phyloP scores from a whole-genome alignment of 352 stramenopile species.

The Globisporangium irregulare region DNA sequence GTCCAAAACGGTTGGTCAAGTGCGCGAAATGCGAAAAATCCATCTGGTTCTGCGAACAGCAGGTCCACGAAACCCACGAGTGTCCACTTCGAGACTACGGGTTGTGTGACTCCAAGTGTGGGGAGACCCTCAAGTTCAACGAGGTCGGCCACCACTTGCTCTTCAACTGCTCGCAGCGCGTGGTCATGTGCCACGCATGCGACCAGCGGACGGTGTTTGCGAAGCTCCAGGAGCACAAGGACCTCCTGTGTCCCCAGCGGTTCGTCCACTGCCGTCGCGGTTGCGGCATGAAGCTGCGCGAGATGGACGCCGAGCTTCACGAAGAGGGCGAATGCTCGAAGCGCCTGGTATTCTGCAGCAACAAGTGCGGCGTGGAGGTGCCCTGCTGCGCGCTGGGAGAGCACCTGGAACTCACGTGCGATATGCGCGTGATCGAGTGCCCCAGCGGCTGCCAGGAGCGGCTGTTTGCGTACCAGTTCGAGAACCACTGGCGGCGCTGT shows the following conservation, averaged over 20 bases:
- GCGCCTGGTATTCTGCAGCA: conserved; percentile 45
- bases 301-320: conserved; percentile 37
- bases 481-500: conserved; percentile 60
- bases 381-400: conserved; percentile 28
- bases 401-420: conserved; percentile 47
- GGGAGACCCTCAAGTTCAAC: conserved; percentile 39
- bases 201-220: conserved; percentile 31
- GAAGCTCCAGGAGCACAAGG: conserved; percentile 39
- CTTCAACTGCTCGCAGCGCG: conserved; percentile 42
- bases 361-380: conserved; percentile 49
- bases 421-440: conserved; percentile 59
- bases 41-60: conserved; percentile 46
- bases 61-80: conserved; percentile 37
- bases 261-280: conserved; percentile 53
- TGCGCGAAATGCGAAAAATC: conserved; percentile 43
- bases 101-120: conserved; percentile 44
- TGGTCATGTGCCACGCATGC: conserved; percentile 52
- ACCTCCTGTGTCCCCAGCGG: conserved; percentile 45
- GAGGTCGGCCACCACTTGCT: conserved; percentile 59
- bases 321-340: conserved; percentile 46
- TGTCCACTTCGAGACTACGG: conserved; percentile 56
- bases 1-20: conserved; percentile 61
- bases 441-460: conserved; percentile 50
- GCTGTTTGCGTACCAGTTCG: conserved; percentile 60
- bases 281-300: conserved; percentile 41